Conservation (phyloP, 192 early-diverging fungal genomes). For the Coemansia guatemalensis region DNA sequence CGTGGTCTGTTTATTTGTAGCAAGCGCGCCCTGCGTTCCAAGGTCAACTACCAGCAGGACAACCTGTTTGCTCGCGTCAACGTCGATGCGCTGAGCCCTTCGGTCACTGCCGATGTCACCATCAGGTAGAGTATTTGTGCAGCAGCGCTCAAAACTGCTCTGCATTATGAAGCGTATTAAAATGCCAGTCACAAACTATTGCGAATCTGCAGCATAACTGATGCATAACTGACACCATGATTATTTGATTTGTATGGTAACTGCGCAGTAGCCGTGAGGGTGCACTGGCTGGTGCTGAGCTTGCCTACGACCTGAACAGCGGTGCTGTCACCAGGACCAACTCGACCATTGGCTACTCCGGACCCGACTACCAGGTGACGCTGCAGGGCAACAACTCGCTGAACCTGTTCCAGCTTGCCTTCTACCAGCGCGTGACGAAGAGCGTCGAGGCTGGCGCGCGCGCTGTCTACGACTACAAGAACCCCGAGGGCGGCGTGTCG, state of each 20-base stretch:
- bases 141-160: neutral
- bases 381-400: slow-evolving; percentile 91
- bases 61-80: slow-evolving; percentile 84
- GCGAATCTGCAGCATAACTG: neutral
- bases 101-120: slow-evolving; percentile 83
- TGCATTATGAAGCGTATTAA: neutral
- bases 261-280: slow-evolving; percentile 70
- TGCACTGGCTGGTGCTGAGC: slow-evolving; percentile 88
- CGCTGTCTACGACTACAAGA: slow-evolving; percentile 86
- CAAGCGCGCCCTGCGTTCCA: slow-evolving; percentile 55
- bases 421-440: slow-evolving; percentile 94
- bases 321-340: slow-evolving; percentile 89
- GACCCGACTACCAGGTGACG: slow-evolving; percentile 84
- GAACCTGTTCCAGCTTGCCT: slow-evolving; percentile 84
- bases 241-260: neutral
- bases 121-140: slow-evolving; percentile 46
- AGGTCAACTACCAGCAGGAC: slow-evolving; percentile 94
- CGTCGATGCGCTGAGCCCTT: slow-evolving; percentile 95
- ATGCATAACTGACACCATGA: neutral
- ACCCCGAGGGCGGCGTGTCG: slow-evolving; percentile 67
- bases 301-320: slow-evolving; percentile 89
- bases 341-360: slow-evolving; percentile 81
- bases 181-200: neutral
- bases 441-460: slow-evolving; percentile 94
- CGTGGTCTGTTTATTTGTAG: slow-evolving; percentile 10